phyloP scores from a whole-genome alignment of 2,329 filamentous ascomycete species.

The Venturia aucupariae region DNA sequence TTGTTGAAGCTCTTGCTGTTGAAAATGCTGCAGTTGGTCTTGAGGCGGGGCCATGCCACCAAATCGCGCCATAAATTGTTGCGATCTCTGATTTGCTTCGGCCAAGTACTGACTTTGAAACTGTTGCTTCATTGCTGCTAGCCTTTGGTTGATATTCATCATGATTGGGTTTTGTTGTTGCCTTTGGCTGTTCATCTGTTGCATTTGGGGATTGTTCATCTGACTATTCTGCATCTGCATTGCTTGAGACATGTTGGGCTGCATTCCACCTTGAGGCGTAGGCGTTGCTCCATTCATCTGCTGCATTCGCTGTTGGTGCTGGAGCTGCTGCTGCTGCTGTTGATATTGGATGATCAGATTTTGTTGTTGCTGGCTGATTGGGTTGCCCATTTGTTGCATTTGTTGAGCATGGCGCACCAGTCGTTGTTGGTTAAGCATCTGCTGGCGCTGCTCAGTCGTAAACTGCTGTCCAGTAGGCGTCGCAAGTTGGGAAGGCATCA shows the following conservation, averaged over 20 bases:
- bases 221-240: slow-evolving; percentile 7
- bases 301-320: slow-evolving; percentile 10
- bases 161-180: slow-evolving; percentile 22
- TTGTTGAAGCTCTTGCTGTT: background rate
- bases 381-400: slow-evolving; percentile 14
- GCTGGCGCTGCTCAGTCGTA: slow-evolving; percentile 20
- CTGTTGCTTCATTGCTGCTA: slow-evolving; percentile 26
- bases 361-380: slow-evolving; percentile 7
- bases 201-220: slow-evolving; percentile 11
- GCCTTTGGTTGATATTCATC: slow-evolving; percentile 19
- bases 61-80: slow-evolving; percentile 10
- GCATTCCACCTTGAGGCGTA: background rate
- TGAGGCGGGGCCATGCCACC: background rate
- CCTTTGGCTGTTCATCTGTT: slow-evolving; percentile 24
- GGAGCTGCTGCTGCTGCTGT: slow-evolving; percentile 18
- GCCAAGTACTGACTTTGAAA: slow-evolving; percentile 15
- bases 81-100: slow-evolving; percentile 17
- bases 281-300: slow-evolving; percentile 6
- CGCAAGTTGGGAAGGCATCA: slow-evolving; percentile 11
- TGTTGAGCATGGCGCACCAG: slow-evolving; percentile 21
- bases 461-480: slow-evolving; percentile 6
- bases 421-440: slow-evolving; percentile 22
- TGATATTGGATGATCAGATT: slow-evolving; percentile 17
- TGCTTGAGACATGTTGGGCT: background rate
- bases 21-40: background rate